phyloP scores from a whole-genome alignment of 2,329 filamentous ascomycete species.

The Metarhizium sp. region DNA sequence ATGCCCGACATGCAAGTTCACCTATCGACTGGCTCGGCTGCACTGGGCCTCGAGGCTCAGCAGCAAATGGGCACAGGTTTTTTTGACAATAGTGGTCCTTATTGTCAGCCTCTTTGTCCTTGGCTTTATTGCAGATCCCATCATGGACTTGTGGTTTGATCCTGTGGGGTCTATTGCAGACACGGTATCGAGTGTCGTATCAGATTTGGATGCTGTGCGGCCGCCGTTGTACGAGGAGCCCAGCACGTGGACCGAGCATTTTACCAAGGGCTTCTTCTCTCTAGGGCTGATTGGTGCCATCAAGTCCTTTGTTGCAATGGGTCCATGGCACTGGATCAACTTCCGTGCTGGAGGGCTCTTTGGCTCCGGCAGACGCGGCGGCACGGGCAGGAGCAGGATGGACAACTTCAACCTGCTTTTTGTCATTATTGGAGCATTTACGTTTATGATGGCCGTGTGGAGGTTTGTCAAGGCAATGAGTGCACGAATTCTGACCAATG shows the following conservation, averaged over 20 bases:
- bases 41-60: constrained; percentile 63
- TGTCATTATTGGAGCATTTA: constrained; percentile 69
- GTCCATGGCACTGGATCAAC: constrained; percentile 70
- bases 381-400: constrained; percentile 66
- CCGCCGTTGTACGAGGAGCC: constrained; percentile 36
- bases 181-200: constrained; percentile 35
- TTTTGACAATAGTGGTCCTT: constrained; percentile 64
- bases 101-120: constrained; percentile 66
- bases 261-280: constrained; percentile 82
- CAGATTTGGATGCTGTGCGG: constrained; percentile 27
- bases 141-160: constrained; percentile 81
- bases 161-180: constrained; percentile 55
- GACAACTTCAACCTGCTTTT: constrained; percentile 73
- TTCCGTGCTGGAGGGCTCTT: constrained; percentile 52
- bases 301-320: constrained; percentile 67
- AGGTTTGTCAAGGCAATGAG: constrained; percentile 70
- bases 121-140: constrained; percentile 86
- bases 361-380: constrained; percentile 41
- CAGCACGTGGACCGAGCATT: constrained; percentile 69
- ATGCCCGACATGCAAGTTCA: constrained; percentile 80
- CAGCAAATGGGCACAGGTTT: constrained; percentile 56
- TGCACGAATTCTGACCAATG: constrained; percentile 61
- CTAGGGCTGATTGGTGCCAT: constrained; percentile 78
- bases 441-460: constrained; percentile 77
- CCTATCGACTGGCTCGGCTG: constrained; percentile 70